A percentile compares a stretch with the other conserved stretches of the same genome.
phyloP scores from a whole-genome alignment of 176 grass and related monocot genomes.

The Bolboschoenus planiculmis region DNA sequence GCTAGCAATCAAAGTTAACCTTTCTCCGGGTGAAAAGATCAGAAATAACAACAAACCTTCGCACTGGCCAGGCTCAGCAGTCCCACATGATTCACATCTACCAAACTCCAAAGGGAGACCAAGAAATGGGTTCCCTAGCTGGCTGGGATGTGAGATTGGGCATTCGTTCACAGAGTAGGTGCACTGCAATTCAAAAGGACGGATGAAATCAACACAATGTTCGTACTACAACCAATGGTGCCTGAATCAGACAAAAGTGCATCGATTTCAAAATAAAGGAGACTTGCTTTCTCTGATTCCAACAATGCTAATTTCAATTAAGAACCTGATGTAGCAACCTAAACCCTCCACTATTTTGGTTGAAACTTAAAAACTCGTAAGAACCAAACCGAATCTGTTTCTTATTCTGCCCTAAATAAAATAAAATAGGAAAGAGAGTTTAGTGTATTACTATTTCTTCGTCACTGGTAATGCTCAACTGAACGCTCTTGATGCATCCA shows the following conservation, averaged over 20 bases:
- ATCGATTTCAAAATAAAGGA: background rate
- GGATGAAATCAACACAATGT: conserved; percentile 6
- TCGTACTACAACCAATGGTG: background rate
- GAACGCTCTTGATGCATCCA: conserved; percentile 49
- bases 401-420: background rate
- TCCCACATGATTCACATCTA: conserved; percentile 88
- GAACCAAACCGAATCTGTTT: background rate
- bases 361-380: background rate
- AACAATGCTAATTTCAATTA: background rate
- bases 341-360: background rate
- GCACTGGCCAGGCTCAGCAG: conserved; percentile 62
- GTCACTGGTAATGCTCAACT: conserved; percentile 34
- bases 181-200: conserved; percentile 32
- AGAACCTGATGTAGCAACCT: background rate
- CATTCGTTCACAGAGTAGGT: conserved; percentile 60
- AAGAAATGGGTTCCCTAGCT: conserved; percentile 79
- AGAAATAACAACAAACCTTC: conserved; percentile 55
- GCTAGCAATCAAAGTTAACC: background rate
- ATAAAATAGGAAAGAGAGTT: background rate
- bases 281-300: background rate
- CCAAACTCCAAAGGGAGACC: conserved; percentile 79
- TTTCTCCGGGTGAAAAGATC: background rate
- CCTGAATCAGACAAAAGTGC: background rate
- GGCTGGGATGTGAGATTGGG: conserved; percentile 71
- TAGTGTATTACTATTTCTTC: conserved; percentile 47